These are phyloP conservation scores for Rutidosis leptorrhynchoides DNA, from an alignment of 129 eudicot species.

Conservation along the genomic window DNA sequence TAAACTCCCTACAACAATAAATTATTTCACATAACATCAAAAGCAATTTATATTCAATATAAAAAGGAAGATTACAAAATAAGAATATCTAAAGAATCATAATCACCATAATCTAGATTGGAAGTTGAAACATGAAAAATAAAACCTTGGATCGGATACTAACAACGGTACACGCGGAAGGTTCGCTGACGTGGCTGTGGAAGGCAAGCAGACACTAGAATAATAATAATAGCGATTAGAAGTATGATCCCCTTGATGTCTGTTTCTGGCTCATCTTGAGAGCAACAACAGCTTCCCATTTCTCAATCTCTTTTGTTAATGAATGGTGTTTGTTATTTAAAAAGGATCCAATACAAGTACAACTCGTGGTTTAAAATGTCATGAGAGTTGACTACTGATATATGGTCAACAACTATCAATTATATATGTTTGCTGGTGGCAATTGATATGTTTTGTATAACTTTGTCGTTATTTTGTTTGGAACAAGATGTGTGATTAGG, in stretches of 20 bases:
- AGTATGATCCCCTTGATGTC: conserved; percentile 25
- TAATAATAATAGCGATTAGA: conserved; percentile 10
- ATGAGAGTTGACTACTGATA: conserved; percentile 16
- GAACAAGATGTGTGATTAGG: no score
- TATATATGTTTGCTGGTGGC: conserved; percentile 11
- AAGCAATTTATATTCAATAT: neutral
- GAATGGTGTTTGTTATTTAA: neutral
- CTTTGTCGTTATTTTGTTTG: neutral
- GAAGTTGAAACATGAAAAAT: neutral
- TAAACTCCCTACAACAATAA: neutral
- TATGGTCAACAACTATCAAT: neutral
- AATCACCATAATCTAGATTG: neutral
- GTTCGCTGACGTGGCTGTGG: conserved; percentile 20
- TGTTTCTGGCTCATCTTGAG: conserved; percentile 12
- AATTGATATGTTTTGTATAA: neutral
- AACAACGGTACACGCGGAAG: conserved; percentile 20
- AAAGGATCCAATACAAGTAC: neutral
- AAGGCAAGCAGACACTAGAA: conserved; percentile 24
- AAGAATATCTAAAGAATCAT: neutral
- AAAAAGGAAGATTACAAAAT: neutral
- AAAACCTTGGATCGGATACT: neutral
- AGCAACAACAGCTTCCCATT: conserved; percentile 29
- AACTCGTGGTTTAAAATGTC: conserved; percentile 9
- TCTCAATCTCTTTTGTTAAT: neutral
- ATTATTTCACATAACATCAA: neutral